Evolutionary conservation across 2,329 filamentous ascomycete species (phyloP).

Genomic region (Epichloe brachyelytri): DNA sequence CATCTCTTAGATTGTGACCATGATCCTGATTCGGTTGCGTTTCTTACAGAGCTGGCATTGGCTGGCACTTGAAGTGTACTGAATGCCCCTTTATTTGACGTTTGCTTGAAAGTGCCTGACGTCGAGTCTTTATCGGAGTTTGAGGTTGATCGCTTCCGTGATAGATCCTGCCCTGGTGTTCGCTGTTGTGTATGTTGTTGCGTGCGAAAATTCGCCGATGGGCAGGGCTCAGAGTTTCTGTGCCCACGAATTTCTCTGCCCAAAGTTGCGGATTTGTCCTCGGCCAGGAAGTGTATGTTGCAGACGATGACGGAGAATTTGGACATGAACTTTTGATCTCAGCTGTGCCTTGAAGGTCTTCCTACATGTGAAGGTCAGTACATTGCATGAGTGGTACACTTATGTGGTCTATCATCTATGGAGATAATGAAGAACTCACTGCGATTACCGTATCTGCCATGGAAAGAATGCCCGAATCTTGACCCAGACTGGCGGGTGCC

Average conservation of each 20-base stretch:
- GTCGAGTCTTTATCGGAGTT: neutral
- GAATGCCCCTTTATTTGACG: conserved; percentile 1
- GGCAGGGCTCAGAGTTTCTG: neutral
- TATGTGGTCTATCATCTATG: neutral
- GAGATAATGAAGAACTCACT: neutral
- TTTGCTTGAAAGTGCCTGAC: neutral
- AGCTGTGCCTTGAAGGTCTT: neutral
- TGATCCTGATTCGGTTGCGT: conserved; percentile 12
- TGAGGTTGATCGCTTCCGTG: neutral
- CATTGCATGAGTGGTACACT: neutral
- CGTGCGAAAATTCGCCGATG: neutral
- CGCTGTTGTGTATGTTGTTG: neutral
- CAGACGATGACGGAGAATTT: neutral
- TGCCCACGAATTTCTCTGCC: neutral
- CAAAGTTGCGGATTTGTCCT: neutral
- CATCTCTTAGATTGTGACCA: conserved; percentile 28
- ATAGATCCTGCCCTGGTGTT: neutral
- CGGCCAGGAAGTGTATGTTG: neutral
- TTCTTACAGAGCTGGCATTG: neutral
- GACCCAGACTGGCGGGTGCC: neutral
- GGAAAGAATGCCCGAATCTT: neutral
- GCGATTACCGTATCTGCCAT: neutral
- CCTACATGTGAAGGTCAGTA: neutral
- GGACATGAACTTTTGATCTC: neutral
- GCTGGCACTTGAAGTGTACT: neutral